Evolutionary conservation across 805 yeast species (phyloP), one percentile per base, ranked within the genome.

Genomic region (Candida parachauliodes): DNA sequence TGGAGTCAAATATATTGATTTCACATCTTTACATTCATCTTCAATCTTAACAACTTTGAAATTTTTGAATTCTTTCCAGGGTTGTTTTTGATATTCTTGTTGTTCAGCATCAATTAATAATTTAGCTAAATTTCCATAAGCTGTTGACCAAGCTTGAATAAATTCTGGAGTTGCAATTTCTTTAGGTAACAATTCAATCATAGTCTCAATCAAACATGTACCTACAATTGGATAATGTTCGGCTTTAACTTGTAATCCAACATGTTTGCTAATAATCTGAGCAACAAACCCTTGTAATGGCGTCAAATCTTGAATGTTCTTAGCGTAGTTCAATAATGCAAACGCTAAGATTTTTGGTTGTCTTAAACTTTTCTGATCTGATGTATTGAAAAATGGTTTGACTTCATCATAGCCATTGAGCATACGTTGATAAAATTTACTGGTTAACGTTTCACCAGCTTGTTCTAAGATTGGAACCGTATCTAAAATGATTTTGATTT

Each of bases 201-300:
- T 68, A 10, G 87, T 76, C 19, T 60, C 60, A 22, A 82, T 52
- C n/a, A 83, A 57, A 42, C 71, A 68, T 21, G 56, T 52, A 20
- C 88, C 89, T 22, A 82, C 88, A 45, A 77, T 66, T 16, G 79
- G 76, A 48, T 82, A 82, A 41, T 81, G 87, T 39, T 77, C 83
- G 3, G 88, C 76, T 43, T 60, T 54, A 29, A 82, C 70, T 50
- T 76, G 76, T 43, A 83, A 61, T 30, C 84, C 83, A 41, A 75
- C 79, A 47, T 83, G 89, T 55, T 81, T 83, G 45, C 68, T 70
- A 31, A 74, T 82, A 48, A 82, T 78, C 43, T 74, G 77, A 34
- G 70, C 61, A 8, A 83, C 85, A 42, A 76, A 74, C 1, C 61
- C 73, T 9, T 65, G 50, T 28, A 83, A 59, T 8, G 74, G 78